Percentiles rank a stretch among this genome's conserved stretches.
phyloP scores from a whole-genome alignment of 805 yeast genomes.

The Wickerhamomyces ciferrii region DNA sequence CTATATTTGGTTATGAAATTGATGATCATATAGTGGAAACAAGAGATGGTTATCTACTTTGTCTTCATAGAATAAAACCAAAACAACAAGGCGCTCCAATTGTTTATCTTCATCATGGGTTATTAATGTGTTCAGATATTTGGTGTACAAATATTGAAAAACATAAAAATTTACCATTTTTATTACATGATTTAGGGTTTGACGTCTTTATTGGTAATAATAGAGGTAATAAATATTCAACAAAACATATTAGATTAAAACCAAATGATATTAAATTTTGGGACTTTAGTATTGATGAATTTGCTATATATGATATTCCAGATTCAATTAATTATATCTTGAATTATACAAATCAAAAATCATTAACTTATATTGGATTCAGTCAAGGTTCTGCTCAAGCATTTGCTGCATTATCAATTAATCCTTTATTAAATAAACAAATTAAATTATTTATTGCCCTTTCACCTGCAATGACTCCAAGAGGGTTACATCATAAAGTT shows the following conservation, averaged over 20 bases:
- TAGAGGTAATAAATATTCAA: constrained; percentile 88
- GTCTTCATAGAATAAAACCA: constrained; percentile 65
- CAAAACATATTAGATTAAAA: constrained; percentile 54
- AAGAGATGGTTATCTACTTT: constrained; percentile 68
- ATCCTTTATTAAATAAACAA: constrained; percentile 54
- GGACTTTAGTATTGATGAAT: constrained; percentile 90
- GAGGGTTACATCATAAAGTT: constrained; percentile 69
- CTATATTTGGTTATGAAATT: constrained; percentile 58
- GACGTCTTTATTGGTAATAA: constrained; percentile 96
- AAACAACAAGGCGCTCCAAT: constrained; percentile 32
- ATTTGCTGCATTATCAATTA: constrained; percentile 75
- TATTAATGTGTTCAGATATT: constrained; percentile 82
- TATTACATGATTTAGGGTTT: constrained; percentile 73
- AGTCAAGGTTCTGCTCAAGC: constrained; percentile 95
- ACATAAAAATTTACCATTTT: constrained; percentile 61
- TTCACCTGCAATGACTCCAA: constrained; percentile 94
- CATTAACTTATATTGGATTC: constrained; percentile 77
- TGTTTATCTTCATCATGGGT: constrained; percentile 87
- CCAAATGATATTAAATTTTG: constrained; percentile 53
- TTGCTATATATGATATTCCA: constrained; percentile 90
- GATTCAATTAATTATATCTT: constrained; percentile 73
- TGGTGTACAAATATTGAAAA: constrained; percentile 55
- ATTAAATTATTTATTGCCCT: constrained; percentile 65
- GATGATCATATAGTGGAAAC: constrained; percentile 80
- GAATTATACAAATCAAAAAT: constrained; percentile 44